phyloP scores from a whole-genome alignment of 306 rosid genomes.

The Lathyrus tuberosus region DNA sequence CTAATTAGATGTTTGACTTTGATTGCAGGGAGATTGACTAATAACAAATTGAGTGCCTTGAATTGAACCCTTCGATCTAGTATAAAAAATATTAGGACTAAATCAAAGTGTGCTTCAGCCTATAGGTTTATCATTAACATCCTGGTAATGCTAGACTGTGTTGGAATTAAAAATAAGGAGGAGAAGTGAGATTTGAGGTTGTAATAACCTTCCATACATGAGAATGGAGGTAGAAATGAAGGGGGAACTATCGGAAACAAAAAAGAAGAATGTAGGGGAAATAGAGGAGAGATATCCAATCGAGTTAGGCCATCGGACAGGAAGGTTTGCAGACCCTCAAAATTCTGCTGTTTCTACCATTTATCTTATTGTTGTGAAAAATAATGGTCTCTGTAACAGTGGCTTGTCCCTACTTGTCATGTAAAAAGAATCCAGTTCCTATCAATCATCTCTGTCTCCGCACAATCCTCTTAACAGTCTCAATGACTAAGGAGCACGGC shows the following conservation, averaged over 20 bases:
- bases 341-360: not conserved
- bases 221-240: not conserved
- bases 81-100: conserved; percentile 6
- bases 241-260: not conserved
- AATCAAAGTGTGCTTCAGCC: conserved; percentile 5
- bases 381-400: not conserved
- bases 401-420: not conserved
- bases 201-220: not conserved
- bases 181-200: not conserved
- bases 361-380: not conserved
- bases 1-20: conserved; percentile 9
- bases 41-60: not conserved
- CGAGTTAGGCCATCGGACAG: not conserved
- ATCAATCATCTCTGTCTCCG: not conserved
- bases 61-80: not conserved
- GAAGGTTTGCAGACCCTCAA: conserved; percentile 5
- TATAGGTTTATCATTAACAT: conserved; percentile 9
- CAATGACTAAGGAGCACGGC: conserved; percentile 18
- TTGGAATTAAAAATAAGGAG: not conserved
- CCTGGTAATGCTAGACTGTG: not conserved
- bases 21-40: conserved; percentile 7
- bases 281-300: not conserved
- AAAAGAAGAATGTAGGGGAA: not conserved
- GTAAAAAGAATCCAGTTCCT: conserved; percentile 3
- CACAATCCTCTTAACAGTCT: conserved; percentile 6